A percentile compares a stretch with the other conserved stretches of the same genome.
These are phyloP conservation scores for Deinandra increscens DNA, from an alignment of 129 eudicot genomes.

Conservation along the genomic window DNA sequence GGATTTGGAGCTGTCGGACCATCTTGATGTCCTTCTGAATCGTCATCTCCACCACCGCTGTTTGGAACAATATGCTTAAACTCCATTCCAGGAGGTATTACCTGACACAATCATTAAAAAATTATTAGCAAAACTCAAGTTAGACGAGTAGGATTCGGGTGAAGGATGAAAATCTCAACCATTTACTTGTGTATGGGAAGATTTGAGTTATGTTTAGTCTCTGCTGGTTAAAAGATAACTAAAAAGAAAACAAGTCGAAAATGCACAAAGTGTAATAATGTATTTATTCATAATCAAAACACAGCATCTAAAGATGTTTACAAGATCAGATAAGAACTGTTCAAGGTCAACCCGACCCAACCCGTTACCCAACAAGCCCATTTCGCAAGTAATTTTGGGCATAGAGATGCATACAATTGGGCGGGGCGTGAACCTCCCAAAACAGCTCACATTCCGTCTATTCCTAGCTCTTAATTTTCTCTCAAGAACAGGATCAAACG, in stretches of 20 bases:
- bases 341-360: not conserved
- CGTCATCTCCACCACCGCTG: constrained; percentile 58
- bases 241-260: not conserved
- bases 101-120: constrained; percentile 32
- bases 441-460: constrained; percentile 65
- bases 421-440: constrained; percentile 82
- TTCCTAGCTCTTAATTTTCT: constrained; percentile 74
- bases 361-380: not conserved
- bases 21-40: constrained; percentile 50
- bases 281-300: not conserved
- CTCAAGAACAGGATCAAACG: constrained; percentile 71
- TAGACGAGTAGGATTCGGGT: not conserved
- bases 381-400: not conserved
- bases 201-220: not conserved
- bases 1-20: constrained; percentile 51
- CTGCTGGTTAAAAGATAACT: not conserved
- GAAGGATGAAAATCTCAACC: not conserved
- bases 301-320: not conserved
- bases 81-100: constrained; percentile 94
- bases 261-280: not conserved
- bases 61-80: constrained; percentile 62
- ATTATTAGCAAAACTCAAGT: not conserved
- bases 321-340: not conserved
- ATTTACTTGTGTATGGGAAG: not conserved
- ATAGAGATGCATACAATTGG: constrained; percentile 51